Base-by-base conservation (phyloP, 2,329 filamentous ascomycete genomes). In the Stylonectria norvegica region DNA sequence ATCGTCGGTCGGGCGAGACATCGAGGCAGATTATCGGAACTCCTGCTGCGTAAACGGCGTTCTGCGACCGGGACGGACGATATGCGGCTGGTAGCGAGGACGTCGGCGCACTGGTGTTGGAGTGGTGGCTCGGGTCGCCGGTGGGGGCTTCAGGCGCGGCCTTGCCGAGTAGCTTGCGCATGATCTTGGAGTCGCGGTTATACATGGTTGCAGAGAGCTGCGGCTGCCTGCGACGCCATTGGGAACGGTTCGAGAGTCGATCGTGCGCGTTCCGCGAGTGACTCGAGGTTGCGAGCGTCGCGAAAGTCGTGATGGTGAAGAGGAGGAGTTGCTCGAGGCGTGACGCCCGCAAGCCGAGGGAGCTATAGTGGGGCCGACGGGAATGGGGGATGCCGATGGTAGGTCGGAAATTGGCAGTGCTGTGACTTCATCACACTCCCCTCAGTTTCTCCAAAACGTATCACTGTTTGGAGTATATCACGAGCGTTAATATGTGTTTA, bases 81-180 rank as follows among this genome's bases (percentile, higher is more conserved):
- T 74, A 72, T 5, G 70, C 63, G 20, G 59, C 53, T 28, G 47
- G 60, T 19, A 56, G 55, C 9, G 60, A 59, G 12, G 60, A 60
- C 34, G 57, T 62, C 52, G 63, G 66, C 3, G 74, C 72, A 55
- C 68, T 71, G 40, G 74, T 69, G 41, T 74, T 61, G 28, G 69
- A 65, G 11, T 68, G 59, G 49, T 44, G 55, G 34, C 29, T 44
- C 4, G 54, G 34, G 38, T 72, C 66, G 47, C 68, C 71, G 42
- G 68, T 58, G 29, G 67, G 62, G 45, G 72, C 66, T 46, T 76
- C 71, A 49, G 67, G 64, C 19, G 69, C 61, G 43, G 68, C 64
- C 54, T 77, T 77, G 59, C 77, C 76, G 20, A 81, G 72, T 17
- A 81, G 71, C 65, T 79, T 77, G 59, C 77, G 74, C 72, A 81